These are phyloP conservation scores for Trichoderma gracile DNA, from an alignment of 2,329 filamentous ascomycete genomes.

Conservation along the genomic window DNA sequence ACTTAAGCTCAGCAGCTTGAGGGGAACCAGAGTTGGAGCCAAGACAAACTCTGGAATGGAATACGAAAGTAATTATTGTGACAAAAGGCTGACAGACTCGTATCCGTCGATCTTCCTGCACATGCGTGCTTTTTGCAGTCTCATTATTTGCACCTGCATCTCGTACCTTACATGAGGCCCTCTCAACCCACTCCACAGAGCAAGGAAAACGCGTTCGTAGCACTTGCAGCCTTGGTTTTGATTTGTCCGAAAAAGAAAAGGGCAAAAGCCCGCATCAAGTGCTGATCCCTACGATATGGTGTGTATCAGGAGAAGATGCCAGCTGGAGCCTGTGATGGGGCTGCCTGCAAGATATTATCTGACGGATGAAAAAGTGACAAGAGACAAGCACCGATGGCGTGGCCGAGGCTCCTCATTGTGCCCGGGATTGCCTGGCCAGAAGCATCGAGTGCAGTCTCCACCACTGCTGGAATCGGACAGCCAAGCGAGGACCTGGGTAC, in stretches of 20 bases:
- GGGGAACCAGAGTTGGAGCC: not conserved
- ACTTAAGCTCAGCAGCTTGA: not conserved
- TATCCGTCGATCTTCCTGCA: slow-evolving; percentile 13
- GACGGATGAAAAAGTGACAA: not conserved
- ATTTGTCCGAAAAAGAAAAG: slow-evolving; percentile 13
- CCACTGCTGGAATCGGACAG: not conserved
- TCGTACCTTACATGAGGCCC: not conserved
- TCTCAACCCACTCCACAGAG: not conserved
- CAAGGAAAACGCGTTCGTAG: not conserved
- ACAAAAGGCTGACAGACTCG: not conserved
- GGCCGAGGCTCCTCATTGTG: not conserved
- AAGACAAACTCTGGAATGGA: not conserved
- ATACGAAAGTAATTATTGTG: not conserved
- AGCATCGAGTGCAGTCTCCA: not conserved
- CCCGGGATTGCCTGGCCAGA: not conserved
- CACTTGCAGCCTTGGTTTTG: not conserved
- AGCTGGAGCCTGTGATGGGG: not conserved
- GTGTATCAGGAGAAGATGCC: slow-evolving; percentile 9
- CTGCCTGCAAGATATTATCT: not conserved
- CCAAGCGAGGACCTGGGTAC: too few relatives aligned
- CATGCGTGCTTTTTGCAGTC: not conserved
- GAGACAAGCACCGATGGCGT: slow-evolving; percentile 1
- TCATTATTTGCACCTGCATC: not conserved
- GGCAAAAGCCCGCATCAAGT: slow-evolving; percentile 8
- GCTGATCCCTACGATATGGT: not conserved